Evolutionary conservation across 2,329 filamentous ascomycete genomes (phyloP).

Genomic region (Bipolaris gigantea): DNA sequence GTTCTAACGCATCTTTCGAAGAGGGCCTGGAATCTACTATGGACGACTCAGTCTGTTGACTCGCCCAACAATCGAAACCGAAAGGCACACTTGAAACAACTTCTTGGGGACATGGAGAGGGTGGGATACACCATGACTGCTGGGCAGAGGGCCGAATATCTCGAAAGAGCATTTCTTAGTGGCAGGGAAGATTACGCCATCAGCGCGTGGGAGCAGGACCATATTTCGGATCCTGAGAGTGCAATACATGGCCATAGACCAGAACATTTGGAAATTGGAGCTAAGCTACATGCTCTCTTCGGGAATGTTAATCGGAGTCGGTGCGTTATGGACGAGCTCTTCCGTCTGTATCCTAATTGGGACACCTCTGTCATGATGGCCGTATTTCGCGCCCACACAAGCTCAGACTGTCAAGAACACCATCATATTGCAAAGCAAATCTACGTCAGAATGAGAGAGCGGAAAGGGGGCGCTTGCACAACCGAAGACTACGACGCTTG

Average conservation of each 20-base stretch:
- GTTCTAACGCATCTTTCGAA: slow-evolving; percentile 26
- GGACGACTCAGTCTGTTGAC: slow-evolving; percentile 28
- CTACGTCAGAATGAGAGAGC: slow-evolving; percentile 60
- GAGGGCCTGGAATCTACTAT: slow-evolving; percentile 41
- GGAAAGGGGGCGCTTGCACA: slow-evolving; percentile 61
- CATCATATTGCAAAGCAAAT: slow-evolving; percentile 55
- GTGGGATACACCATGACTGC: slow-evolving; percentile 20
- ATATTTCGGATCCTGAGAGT: slow-evolving; percentile 4
- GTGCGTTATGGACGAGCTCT: slow-evolving; percentile 58
- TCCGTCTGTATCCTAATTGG: slow-evolving; percentile 50
- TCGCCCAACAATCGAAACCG: slow-evolving; percentile 18
- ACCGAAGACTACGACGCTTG: slow-evolving; percentile 78
- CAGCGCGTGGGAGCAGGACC: slow-evolving; percentile 36
- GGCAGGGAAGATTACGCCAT: slow-evolving; percentile 35
- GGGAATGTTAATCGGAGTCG: slow-evolving; percentile 64
- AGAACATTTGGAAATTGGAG: slow-evolving; percentile 63
- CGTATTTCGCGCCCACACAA: slow-evolving; percentile 69
- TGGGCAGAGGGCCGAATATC: slow-evolving; percentile 24
- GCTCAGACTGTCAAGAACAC: slow-evolving; percentile 46
- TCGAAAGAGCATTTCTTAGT: slow-evolving; percentile 34
- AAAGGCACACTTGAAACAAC: slow-evolving; percentile 21
- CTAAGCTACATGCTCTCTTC: slow-evolving; percentile 63
- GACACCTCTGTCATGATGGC: slow-evolving; percentile 64
- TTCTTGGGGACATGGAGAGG: slow-evolving; percentile 35
- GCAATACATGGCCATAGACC: slow-evolving; percentile 30